Evolutionary conservation across 2,329 filamentous ascomycete species (phyloP), one percentile per base, ranked within the genome.

Genomic region (Exophiala calicioides): DNA sequence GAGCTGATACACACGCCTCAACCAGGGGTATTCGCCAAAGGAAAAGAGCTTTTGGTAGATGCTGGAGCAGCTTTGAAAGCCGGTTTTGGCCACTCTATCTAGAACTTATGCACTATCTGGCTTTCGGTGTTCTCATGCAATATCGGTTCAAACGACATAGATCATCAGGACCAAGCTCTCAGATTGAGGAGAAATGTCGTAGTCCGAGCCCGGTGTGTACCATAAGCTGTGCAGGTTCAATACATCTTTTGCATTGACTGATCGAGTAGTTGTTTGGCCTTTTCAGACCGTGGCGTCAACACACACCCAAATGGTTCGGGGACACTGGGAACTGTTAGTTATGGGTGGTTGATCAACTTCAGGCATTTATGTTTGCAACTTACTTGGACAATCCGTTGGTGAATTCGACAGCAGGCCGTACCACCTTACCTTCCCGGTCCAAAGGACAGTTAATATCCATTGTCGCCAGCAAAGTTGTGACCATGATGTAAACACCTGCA

Each of bases 401-500:
- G 13, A 42, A 42, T 9, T 18, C 20, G 8, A 42, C 23, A 3
- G 7, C 20, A 4, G 39, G 39, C 9, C 5, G 27, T 7, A 79
- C 60, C 0, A 66, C 39, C 10, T 68, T 69, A 1, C 76, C 76
- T 24, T 69, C 72, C n/a, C 8, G 23, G 62, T 52, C 42, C 10
- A 30, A 19, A 2, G 47, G 23, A 35, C 48, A 44, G 12, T 10
- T 3, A 7, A 56, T 49, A 16, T 49, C 35, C 31, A 54, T 49
- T 3, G 20, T 45, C 2, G 39, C 33, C n/a, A 56, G 40, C 70
- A 81, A 76, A 18, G 77, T 65, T 0, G 75, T 72, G 47, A 81
- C 77, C 16, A 77, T 78, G 47, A 81, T 75, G 56, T 79, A 57
- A 62, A 73, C 42, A 60, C 61, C 61, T 10, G 63, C 62, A 0